These are phyloP conservation scores for Fagopyrum esculentum DNA, from an alignment of 148 eudicot species.

Conservation along the genomic window DNA sequence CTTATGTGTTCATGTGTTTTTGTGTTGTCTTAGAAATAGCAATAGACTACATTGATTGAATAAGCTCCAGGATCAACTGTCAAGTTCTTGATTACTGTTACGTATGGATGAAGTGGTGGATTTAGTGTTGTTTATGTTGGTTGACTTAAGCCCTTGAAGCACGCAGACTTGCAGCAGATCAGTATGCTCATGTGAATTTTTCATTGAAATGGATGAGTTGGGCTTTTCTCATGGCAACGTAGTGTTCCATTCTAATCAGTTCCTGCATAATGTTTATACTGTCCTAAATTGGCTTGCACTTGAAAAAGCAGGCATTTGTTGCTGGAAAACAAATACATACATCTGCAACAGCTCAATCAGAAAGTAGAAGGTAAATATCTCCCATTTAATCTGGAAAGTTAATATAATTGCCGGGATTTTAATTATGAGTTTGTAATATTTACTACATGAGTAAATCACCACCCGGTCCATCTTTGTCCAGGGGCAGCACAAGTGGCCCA, in stretches of 20 bases:
- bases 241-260: neutral
- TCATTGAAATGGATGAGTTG: too few relatives aligned
- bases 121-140: too few relatives aligned
- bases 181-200: too few relatives aligned
- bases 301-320: slow-evolving; percentile 39
- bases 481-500: neutral
- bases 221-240: too few relatives aligned
- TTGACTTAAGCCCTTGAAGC: too few relatives aligned
- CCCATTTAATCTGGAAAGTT: neutral
- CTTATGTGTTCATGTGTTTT: neutral
- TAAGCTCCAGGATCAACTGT: too few relatives aligned
- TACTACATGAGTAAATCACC: slow-evolving; percentile 2
- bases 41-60: too few relatives aligned
- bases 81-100: too few relatives aligned
- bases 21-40: neutral
- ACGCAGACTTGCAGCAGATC: too few relatives aligned
- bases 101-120: too few relatives aligned
- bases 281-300: slow-evolving; percentile 10
- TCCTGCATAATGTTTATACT: neutral
- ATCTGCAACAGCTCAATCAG: slow-evolving; percentile 30
- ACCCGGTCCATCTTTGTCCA: neutral
- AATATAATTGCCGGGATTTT: neutral
- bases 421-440: neutral
- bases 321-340: slow-evolving; percentile 25
- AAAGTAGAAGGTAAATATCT: slow-evolving; percentile 35